phyloP scores from a whole-genome alignment of 2,329 filamentous ascomycete genomes.

The Cladophialophora chaetospira region DNA sequence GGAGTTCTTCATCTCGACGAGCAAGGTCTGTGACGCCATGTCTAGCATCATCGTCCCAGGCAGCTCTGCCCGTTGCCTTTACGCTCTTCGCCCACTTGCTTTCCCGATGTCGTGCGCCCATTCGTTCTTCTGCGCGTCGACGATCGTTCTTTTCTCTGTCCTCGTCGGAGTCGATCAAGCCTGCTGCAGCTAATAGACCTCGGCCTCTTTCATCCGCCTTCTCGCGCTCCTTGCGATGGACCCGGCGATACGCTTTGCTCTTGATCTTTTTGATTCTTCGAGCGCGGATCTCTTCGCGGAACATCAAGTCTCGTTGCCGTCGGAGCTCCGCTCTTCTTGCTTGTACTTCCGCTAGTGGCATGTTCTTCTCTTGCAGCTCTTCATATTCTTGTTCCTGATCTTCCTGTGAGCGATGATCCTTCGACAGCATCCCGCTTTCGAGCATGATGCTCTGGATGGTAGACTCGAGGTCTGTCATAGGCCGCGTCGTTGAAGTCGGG shows the following conservation, averaged over 20 bases:
- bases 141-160: constrained; percentile 70
- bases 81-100: constrained; percentile 91
- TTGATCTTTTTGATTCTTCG: constrained; percentile 99
- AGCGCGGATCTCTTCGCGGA: constrained; percentile 82
- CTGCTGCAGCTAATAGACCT: constrained; percentile 56
- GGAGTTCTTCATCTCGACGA: constrained; percentile 77
- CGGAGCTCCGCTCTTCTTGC: constrained; percentile 74
- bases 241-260: constrained; percentile 88
- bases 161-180: constrained; percentile 63
- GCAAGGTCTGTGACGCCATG: constrained; percentile 78
- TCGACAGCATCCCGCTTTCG: constrained; percentile 73
- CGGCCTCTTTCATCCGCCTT: constrained; percentile 19
- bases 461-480: constrained; percentile 78
- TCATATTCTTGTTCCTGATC: constrained; percentile 69
- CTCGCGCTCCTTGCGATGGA: constrained; percentile 69
- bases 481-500: constrained; percentile 58
- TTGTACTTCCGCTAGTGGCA: constrained; percentile 72
- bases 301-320: constrained; percentile 78
- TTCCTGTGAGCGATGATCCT: constrained; percentile 62
- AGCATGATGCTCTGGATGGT: constrained; percentile 87
- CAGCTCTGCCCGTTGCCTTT: constrained; percentile 74
- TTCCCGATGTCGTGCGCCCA: constrained; percentile 81
- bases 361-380: constrained; percentile 68
- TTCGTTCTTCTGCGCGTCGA: constrained; percentile 76
- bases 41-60: constrained; percentile 87